phyloP scores from a whole-genome alignment of 352 stramenopile genomes.

The Pythium biforme region DNA sequence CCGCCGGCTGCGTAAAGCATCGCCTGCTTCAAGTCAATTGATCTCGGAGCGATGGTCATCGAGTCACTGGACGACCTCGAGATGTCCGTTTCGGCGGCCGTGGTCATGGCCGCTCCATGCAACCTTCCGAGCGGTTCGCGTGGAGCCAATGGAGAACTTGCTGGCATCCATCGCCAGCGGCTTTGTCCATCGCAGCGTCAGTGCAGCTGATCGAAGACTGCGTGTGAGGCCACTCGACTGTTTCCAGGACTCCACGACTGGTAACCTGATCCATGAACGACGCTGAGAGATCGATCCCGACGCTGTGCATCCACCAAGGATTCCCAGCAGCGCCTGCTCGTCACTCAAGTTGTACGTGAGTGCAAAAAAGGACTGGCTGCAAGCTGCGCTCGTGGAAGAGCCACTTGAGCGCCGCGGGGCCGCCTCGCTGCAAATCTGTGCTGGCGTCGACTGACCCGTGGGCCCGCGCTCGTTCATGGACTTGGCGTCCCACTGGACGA shows the following conservation, averaged over 20 bases:
- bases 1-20: neutral
- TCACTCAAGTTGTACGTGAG: neutral
- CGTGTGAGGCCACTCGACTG: constrained; percentile 43
- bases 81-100: neutral
- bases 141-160: constrained; percentile 42
- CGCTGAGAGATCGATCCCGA: neutral
- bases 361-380: neutral
- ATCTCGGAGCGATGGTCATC: neutral
- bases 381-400: neutral
- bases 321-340: neutral
- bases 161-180: constrained; percentile 36
- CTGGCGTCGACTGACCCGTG: too few relatives aligned
- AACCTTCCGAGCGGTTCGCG: constrained; percentile 32
- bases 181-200: constrained; percentile 36
- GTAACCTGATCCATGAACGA: neutral
- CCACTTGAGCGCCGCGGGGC: neutral
- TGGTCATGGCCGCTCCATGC: neutral
- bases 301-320: neutral
- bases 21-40: neutral
- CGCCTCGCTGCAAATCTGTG: neutral
- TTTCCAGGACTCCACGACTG: constrained; percentile 24
- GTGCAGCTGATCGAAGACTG: constrained; percentile 20
- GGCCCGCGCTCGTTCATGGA: neutral
- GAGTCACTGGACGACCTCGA: constrained; percentile 1
- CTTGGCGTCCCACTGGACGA: neutral